Evolutionary conservation across 805 yeast genomes (phyloP).

Genomic region (Metschnikowia arizonensis): DNA sequence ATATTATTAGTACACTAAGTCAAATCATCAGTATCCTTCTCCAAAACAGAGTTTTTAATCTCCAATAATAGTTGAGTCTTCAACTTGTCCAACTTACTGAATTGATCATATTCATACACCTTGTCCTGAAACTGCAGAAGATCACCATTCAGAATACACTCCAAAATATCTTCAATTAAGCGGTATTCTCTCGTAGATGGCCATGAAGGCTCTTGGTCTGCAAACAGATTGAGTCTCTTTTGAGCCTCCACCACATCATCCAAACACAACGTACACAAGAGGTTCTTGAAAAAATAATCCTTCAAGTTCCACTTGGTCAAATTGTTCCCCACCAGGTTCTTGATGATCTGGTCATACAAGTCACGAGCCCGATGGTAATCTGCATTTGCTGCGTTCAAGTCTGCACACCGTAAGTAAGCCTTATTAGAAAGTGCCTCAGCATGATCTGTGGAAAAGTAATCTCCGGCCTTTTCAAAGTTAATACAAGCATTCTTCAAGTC

Average conservation of each 20-base stretch:
- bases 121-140: conserved; percentile 67
- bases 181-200: conserved; percentile 71
- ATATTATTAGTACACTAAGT: too few relatives aligned
- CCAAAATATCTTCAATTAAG: conserved; percentile 61
- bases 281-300: conserved; percentile 83
- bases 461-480: conserved; percentile 83
- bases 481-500: conserved; percentile 66
- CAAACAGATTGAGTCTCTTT: conserved; percentile 60
- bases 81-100: conserved; percentile 84
- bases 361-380: conserved; percentile 72
- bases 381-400: conserved; percentile 66
- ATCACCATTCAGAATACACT: conserved; percentile 77
- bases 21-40: conserved; percentile 66
- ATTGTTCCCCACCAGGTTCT: conserved; percentile 67
- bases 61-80: conserved; percentile 78
- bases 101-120: conserved; percentile 82
- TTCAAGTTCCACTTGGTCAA: conserved; percentile 87
- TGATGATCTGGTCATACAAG: conserved; percentile 73
- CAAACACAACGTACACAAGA: conserved; percentile 76
- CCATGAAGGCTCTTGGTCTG: conserved; percentile 72
- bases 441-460: conserved; percentile 90
- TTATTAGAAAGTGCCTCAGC: conserved; percentile 89
- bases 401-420: conserved; percentile 86
- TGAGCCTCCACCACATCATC: conserved; percentile 85
- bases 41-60: conserved; percentile 69